Conservation (phyloP, 1,284 basidiomycete species). For the Rhodofomes roseus region DNA sequence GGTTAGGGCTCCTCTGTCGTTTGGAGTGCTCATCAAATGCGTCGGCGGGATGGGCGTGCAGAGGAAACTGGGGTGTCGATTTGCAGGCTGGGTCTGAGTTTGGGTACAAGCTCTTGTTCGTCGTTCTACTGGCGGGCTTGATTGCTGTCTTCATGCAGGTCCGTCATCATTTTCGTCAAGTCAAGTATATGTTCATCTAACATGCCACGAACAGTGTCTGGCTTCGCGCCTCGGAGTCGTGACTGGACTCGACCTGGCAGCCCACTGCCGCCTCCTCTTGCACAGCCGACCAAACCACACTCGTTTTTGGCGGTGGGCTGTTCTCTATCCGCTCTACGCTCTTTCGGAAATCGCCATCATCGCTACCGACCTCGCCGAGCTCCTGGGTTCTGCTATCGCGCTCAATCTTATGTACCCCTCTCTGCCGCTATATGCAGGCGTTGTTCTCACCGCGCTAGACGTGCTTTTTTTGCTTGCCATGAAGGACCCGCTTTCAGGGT, state of each 20-base stretch:
- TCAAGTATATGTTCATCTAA: background rate
- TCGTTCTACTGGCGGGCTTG: slow-evolving; percentile 82
- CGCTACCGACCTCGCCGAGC: slow-evolving; percentile 72
- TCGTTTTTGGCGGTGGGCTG: slow-evolving; percentile 58
- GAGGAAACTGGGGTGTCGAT: slow-evolving; percentile 77
- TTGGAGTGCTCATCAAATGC: slow-evolving; percentile 33
- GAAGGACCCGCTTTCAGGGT: slow-evolving; percentile 53
- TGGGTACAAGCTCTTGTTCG: slow-evolving; percentile 85
- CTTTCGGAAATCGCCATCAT: slow-evolving; percentile 81
- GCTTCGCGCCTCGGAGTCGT: slow-evolving; percentile 66
- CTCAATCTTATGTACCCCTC: slow-evolving; percentile 80
- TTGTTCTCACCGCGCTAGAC: slow-evolving; percentile 82
- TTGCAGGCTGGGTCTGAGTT: slow-evolving; percentile 71
- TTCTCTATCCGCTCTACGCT: slow-evolving; percentile 66
- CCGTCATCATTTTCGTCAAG: slow-evolving; percentile 8
- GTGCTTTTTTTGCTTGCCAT: slow-evolving; percentile 75
- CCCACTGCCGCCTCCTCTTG: slow-evolving; percentile 70
- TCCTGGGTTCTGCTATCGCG: slow-evolving; percentile 82
- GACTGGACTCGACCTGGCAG: slow-evolving; percentile 68
- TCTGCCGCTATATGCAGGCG: slow-evolving; percentile 77
- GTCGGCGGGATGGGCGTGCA: background rate
- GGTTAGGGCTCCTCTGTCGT: background rate
- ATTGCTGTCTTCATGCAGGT: slow-evolving; percentile 81
- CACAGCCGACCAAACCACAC: slow-evolving; percentile 64
- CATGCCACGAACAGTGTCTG: slow-evolving; percentile 30